phyloP scores from a whole-genome alignment of 176 grass and related monocot genomes.

The Carex cristatella region DNA sequence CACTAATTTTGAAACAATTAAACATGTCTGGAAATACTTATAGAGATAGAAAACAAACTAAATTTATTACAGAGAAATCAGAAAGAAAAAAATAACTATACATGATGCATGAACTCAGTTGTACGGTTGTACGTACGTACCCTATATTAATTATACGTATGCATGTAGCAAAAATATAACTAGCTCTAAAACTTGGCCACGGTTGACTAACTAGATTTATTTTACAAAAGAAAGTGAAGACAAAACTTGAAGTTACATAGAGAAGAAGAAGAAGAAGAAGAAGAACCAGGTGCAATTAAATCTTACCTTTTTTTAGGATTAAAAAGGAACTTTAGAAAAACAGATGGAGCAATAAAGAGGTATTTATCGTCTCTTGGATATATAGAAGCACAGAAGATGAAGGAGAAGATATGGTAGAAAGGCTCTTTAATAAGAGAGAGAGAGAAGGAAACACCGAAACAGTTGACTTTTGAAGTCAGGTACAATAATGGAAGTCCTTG shows the following conservation, averaged over 20 bases:
- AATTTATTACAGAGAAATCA: not conserved
- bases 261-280: not conserved
- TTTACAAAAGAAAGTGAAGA: not conserved
- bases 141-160: not conserved
- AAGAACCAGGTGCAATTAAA: not conserved
- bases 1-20: not conserved
- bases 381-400: not conserved
- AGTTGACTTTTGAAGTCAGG: not conserved
- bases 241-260: not conserved
- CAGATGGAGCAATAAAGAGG: not conserved
- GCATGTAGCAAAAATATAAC: not conserved
- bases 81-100: not conserved
- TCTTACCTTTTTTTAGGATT: not conserved
- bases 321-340: too few species aligned
- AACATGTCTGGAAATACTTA: not conserved
- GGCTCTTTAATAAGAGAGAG: conserved; percentile 15
- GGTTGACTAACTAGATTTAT: not conserved
- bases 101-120: not conserved
- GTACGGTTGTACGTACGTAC: not conserved
- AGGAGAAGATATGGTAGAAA: not conserved
- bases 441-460: not conserved
- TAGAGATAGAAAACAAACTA: not conserved
- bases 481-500: not conserved
- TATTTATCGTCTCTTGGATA: not conserved
- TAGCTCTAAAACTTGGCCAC: not conserved